Evolutionary conservation across 2,329 filamentous ascomycete species (phyloP), one percentile per base, ranked within the genome.

Genomic region (Cadophora malorum): DNA sequence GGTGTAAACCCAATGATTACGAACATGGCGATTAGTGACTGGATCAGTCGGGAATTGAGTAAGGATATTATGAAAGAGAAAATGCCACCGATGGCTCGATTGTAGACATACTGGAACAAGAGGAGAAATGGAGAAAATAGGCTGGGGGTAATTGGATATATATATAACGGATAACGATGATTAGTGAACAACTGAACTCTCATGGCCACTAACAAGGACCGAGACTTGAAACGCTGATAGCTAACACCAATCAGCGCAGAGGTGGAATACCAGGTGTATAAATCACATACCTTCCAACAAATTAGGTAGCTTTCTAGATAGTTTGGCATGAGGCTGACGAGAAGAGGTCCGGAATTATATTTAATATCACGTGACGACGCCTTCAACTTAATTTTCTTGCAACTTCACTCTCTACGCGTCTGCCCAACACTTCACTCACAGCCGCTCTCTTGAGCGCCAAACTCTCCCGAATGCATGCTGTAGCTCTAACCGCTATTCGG

Each of bases 1-100:
- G 91, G 91, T 1, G 90, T 93, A 28, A 94, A 94, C 76, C 91
- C 91, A 14, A 94, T 94, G 91, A 83, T 93, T 38, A 93, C 91
- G 9, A 84, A 82, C 64, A 92, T 93, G 91, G 86, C 86, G 0
- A 84, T 91, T 73, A 83, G 88, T 52, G 86, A 91, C 74, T 86
- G 85, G 79, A 88, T 91, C 45, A 65, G 62, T 38, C 38, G 66
- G 49, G 58, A 64, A 25, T 63, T 68, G 56, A 66, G 65, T 63
- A 58, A 47, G 50, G 56, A 64, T 35, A 63, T 62, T 28, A 31
- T 52, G 55, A 62, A 68, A 53, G 62, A 65, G 60, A 66, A 60
- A 31, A 64, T 58, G 63, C 56, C 62, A 28, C 63, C 47, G n/a
- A 55, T 65, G 63, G 66, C 66, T 49, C 61, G 66, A 28, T n/a